These are phyloP conservation scores for Aspergillus fijiensis DNA, from an alignment of 2,329 filamentous ascomycete genomes.

Conservation along the genomic window DNA sequence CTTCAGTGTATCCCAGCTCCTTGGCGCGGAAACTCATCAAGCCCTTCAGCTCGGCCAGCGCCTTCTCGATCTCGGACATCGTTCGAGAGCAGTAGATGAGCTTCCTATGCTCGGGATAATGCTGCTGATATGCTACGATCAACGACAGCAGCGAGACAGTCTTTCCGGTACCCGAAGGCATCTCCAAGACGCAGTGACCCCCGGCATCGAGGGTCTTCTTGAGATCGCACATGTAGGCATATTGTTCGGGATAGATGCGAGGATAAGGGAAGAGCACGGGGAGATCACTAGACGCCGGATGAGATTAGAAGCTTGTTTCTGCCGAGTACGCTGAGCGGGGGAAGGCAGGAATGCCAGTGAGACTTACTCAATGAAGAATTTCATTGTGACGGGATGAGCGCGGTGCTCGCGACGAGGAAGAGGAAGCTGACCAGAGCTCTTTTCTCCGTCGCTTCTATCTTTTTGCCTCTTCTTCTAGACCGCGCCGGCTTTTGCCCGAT, in stretches of 20 bases:
- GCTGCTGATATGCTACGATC: conserved; percentile 94
- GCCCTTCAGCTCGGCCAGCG: conserved; percentile 82
- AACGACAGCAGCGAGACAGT: conserved; percentile 92
- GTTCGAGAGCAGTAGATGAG: conserved; percentile 99
- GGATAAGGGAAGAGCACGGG: conserved; percentile 73
- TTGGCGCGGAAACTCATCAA: conserved; percentile 93
- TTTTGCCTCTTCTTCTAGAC: conserved; percentile 15
- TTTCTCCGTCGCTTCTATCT: background rate
- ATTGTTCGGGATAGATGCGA: conserved; percentile 71
- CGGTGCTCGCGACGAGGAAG: conserved; percentile 16
- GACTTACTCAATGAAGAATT: conserved; percentile 71
- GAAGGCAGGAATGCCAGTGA: background rate
- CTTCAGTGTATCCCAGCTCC: conserved; percentile 85
- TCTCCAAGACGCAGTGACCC: conserved; percentile 94
- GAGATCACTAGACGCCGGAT: conserved; percentile 53
- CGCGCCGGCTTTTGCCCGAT: conserved; percentile 31
- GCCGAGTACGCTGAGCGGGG: background rate
- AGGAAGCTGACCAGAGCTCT: background rate
- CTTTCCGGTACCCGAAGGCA: conserved; percentile 98
- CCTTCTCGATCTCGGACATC: conserved; percentile 99
- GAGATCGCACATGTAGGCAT: conserved; percentile 81
- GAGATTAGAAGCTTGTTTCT: conserved; percentile 10
- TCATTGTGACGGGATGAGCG: conserved; percentile 56
- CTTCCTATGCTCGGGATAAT: conserved; percentile 89
- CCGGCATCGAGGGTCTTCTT: conserved; percentile 88